Conservation (phyloP, 495 filamentous ascomycete genomes). For the Penicillium soppii region DNA sequence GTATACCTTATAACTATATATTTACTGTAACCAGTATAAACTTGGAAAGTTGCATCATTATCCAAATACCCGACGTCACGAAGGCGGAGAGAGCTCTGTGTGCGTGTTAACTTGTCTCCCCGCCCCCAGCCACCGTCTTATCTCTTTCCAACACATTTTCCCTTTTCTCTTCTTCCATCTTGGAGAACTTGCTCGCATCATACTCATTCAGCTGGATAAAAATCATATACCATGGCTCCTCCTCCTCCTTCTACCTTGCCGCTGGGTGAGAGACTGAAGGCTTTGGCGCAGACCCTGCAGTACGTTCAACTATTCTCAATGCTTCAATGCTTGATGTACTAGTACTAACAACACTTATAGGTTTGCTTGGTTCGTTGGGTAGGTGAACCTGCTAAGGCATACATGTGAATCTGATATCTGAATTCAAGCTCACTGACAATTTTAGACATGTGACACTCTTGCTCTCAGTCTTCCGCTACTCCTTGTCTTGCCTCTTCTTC, state of each 20-base stretch:
- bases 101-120: conserved; percentile 22
- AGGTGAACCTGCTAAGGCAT: conserved; percentile 40
- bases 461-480: conserved; percentile 76
- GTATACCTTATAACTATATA: not conserved
- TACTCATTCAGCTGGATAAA: not conserved
- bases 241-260: conserved; percentile 70
- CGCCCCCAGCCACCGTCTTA: conserved; percentile 26
- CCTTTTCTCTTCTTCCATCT: not conserved
- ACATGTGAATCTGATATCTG: not conserved
- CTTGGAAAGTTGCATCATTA: conserved; percentile 22
- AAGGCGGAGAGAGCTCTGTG: conserved; percentile 24
- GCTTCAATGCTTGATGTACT: conserved; percentile 19
- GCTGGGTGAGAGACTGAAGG: conserved; percentile 69
- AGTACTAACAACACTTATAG: conserved; percentile 46
- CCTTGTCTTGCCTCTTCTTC: conserved; percentile 78
- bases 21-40: not conserved
- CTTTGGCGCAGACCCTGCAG: conserved; percentile 85
- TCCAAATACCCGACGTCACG: conserved; percentile 22
- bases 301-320: conserved; percentile 45
- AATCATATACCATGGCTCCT: conserved; percentile 71
- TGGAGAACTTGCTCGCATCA: conserved; percentile 1
- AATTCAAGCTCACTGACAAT: conserved; percentile 17
- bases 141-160: conserved; percentile 10
- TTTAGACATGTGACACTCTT: conserved; percentile 79
- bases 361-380: conserved; percentile 90